A percentile compares a stretch with the other conserved stretches of the same genome.
Conservation (phyloP, 805 yeast species). For the Cyberlindnera maclurae region DNA sequence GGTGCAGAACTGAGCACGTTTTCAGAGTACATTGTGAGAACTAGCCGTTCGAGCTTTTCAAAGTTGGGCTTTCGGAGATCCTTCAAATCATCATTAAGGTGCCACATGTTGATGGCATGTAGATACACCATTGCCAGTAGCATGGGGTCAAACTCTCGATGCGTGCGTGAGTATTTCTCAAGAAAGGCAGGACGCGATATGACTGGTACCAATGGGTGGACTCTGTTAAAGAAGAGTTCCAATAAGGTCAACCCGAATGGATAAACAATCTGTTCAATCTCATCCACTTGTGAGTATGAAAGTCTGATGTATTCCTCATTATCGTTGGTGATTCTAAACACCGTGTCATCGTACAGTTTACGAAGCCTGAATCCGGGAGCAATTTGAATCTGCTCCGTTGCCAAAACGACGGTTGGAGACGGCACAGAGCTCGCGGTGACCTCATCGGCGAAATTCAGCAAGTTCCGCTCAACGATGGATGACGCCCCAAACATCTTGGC, state of each 20-base stretch:
- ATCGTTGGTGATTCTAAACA: slow-evolving; percentile 22
- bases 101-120: slow-evolving; percentile 23
- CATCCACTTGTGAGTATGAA: slow-evolving; percentile 23
- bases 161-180: slow-evolving; percentile 24
- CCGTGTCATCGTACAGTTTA: slow-evolving; percentile 19
- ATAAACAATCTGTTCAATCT: slow-evolving; percentile 21
- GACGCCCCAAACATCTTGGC: slow-evolving; percentile 22
- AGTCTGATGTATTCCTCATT: slow-evolving; percentile 21
- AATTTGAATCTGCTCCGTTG: slow-evolving; percentile 13
- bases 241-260: slow-evolving; percentile 19
- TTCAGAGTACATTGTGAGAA: slow-evolving; percentile 22
- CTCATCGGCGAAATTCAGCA: slow-evolving; percentile 10
- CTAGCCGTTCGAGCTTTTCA: slow-evolving; percentile 22
- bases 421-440: not conserved
- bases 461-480: slow-evolving; percentile 20
- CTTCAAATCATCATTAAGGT: slow-evolving; percentile 12
- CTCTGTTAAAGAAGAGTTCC: slow-evolving; percentile 20
- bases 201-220: slow-evolving; percentile 24
- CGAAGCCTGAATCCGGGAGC: slow-evolving; percentile 14
- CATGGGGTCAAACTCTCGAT: slow-evolving; percentile 26
- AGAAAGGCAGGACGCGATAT: slow-evolving; percentile 21
- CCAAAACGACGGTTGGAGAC: slow-evolving; percentile 10
- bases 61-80: slow-evolving; percentile 14
- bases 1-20: slow-evolving; percentile 21
- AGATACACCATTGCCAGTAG: slow-evolving; percentile 23